Conservation (phyloP, 768 basidiomycete species). For the Pisolithus albus region DNA sequence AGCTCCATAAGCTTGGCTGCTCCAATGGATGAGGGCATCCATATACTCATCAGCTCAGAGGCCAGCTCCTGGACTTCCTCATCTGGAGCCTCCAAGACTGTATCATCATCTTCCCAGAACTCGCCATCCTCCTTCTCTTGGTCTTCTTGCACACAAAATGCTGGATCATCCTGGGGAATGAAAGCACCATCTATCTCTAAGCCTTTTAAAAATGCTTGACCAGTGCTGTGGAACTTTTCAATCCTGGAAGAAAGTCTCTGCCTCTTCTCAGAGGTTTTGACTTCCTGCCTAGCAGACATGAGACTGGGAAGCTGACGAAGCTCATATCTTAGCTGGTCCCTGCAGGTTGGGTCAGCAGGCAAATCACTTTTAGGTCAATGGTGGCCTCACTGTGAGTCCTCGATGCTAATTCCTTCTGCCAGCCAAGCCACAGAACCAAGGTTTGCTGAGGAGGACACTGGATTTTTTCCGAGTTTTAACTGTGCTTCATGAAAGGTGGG, state of each 20-base stretch:
- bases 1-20: neutral
- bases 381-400: neutral
- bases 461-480: too few species aligned
- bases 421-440: too few species aligned
- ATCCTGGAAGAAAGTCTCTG: neutral
- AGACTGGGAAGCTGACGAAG: neutral
- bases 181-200: neutral
- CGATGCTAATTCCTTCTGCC: neutral
- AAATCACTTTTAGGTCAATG: neutral
- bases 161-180: neutral
- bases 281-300: neutral
- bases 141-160: neutral
- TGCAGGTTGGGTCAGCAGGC: neutral
- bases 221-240: neutral
- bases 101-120: neutral
- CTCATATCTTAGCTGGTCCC: neutral
- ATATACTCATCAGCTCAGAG: constrained; percentile 2
- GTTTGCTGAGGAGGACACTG: too few species aligned
- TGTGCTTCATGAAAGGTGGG: neutral
- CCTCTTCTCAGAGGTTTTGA: neutral
- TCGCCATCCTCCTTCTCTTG: neutral
- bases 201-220: neutral
- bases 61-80: neutral
- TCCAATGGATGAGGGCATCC: constrained; percentile 1
- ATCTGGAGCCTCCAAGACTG: neutral